These are phyloP conservation scores for Vararia minispora DNA, from an alignment of 768 basidiomycete genomes.

Conservation along the genomic window DNA sequence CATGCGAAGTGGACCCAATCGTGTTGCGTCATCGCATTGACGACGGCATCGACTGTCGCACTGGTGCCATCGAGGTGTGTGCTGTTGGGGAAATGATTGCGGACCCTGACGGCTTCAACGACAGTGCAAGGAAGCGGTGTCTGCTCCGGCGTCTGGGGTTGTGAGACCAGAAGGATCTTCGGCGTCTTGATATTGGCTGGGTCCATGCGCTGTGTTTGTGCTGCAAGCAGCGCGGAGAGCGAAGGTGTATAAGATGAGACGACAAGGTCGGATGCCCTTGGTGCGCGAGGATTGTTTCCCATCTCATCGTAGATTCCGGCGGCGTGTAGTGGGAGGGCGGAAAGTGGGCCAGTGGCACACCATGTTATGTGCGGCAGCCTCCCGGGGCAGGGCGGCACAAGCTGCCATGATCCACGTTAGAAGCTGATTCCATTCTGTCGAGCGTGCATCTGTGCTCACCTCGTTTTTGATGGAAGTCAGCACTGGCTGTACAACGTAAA, in stretches of 20 bases:
- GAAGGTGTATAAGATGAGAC: not conserved
- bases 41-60: slow-evolving; percentile 4
- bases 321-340: not conserved
- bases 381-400: no score
- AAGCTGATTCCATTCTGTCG: no score
- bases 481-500: no score
- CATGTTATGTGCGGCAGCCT: not conserved
- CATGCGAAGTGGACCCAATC: slow-evolving; percentile 12
- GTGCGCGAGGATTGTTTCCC: not conserved
- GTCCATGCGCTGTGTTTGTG: not conserved
- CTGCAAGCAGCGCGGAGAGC: not conserved
- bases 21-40: slow-evolving; percentile 1
- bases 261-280: not conserved
- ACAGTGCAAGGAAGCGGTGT: not conserved
- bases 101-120: not conserved
- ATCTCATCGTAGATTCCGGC: not conserved
- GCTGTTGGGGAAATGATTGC: no score
- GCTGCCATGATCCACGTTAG: no score
- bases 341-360: not conserved
- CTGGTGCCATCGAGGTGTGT: no score
- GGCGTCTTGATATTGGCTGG: no score
- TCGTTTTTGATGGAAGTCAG: no score
- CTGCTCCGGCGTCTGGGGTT: not conserved
- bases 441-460: no score
- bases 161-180: no score